A percentile compares a stretch with the other conserved stretches of the same genome.
These are phyloP conservation scores for Dunaliella primolecta DNA, from an alignment of 139 green algal genomes.

Conservation along the genomic window DNA sequence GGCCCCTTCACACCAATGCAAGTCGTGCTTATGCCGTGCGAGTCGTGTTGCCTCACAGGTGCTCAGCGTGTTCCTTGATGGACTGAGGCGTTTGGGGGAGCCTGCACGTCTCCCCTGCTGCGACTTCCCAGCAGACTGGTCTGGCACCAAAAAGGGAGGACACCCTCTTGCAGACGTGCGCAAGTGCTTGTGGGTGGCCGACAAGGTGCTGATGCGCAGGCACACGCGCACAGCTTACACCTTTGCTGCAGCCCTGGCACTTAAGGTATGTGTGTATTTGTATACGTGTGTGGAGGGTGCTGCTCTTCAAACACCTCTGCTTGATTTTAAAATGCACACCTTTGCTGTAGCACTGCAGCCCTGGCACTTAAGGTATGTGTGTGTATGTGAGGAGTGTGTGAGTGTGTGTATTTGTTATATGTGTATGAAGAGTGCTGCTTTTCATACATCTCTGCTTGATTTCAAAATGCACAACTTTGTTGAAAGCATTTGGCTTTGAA, in stretches of 20 bases:
- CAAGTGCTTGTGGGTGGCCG: constrained; percentile 38
- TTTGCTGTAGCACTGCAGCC: constrained; percentile 32
- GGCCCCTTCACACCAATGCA: too few relatives aligned
- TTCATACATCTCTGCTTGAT: too few relatives aligned
- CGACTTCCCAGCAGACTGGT: constrained; percentile 41
- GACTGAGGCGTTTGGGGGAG: constrained; percentile 25
- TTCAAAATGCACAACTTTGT: constrained; percentile 41
- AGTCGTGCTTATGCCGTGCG: too few relatives aligned
- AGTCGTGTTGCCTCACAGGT: too few relatives aligned
- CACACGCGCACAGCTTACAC: constrained; percentile 36
- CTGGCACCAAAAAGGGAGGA: constrained; percentile 20
- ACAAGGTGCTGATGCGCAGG: constrained; percentile 29
- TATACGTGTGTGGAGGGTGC: background rate
- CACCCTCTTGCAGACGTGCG: constrained; percentile 28
- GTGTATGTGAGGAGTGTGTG: too few relatives aligned
- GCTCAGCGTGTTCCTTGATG: constrained; percentile 34
- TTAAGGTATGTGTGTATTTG: constrained; percentile 12
- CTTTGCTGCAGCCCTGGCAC: constrained; percentile 25
- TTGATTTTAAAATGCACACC: too few relatives aligned
- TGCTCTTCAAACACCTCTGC: too few relatives aligned
- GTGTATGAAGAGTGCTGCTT: background rate
- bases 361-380: constrained; percentile 17
- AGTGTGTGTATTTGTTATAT: too few relatives aligned
- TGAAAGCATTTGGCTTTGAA: too few relatives aligned
- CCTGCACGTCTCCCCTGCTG: constrained; percentile 30